These are phyloP conservation scores for Flaveria robusta DNA, from an alignment of 129 eudicot species.

Conservation along the genomic window DNA sequence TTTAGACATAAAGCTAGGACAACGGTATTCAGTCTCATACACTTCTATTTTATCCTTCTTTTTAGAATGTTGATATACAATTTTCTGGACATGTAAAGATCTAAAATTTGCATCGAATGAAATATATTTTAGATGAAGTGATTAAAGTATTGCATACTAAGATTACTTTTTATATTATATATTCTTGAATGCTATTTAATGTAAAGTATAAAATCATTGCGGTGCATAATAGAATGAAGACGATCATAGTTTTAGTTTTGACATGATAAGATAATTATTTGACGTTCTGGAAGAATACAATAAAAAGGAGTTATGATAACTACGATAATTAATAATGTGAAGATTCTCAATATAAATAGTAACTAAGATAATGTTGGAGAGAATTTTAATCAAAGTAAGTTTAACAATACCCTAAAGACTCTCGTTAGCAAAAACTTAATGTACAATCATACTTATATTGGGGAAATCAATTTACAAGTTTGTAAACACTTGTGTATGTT, in stretches of 20 bases:
- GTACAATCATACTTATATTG: background rate
- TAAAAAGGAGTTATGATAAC: background rate
- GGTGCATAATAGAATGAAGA: background rate
- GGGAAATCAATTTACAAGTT: slow-evolving; percentile 3
- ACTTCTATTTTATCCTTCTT: background rate
- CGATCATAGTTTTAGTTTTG: background rate
- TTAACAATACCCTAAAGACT: background rate
- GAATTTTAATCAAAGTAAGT: background rate
- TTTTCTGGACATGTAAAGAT: background rate
- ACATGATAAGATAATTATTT: background rate
- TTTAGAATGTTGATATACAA: background rate
- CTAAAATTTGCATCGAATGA: background rate
- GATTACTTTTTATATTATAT: background rate
- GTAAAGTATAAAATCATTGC: background rate
- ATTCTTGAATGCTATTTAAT: background rate
- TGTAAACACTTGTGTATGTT: background rate
- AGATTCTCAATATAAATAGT: background rate
- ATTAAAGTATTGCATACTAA: background rate
- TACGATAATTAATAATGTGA: background rate
- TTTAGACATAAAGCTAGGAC: background rate
- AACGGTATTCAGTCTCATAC: background rate
- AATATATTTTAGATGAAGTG: background rate
- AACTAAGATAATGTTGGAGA: background rate
- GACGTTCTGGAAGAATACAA: background rate
- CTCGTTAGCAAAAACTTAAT: background rate